phyloP scores from a whole-genome alignment of 805 yeast species.

The Saturnispora besseyi region DNA sequence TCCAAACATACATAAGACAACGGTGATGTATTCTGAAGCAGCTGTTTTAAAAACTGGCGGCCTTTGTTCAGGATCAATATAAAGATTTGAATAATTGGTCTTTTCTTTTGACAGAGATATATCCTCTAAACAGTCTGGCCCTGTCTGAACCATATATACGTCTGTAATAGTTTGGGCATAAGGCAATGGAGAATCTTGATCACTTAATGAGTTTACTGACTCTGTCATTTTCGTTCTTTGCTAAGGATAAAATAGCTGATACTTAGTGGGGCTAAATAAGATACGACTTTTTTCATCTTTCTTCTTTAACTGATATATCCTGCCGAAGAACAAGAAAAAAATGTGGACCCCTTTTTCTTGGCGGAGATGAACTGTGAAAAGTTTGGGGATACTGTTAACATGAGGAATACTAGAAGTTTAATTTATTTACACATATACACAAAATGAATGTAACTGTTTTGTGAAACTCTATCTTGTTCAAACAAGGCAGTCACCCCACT shows the following conservation, averaged over 20 bases:
- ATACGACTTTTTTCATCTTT: no score
- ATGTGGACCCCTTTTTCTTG: no score
- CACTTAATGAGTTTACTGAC: neutral
- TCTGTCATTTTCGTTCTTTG: neutral
- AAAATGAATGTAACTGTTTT: no score
- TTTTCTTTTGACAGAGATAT: conserved; percentile 5
- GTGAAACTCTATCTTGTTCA: no score
- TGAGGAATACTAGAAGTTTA: no score
- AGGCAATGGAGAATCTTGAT: neutral
- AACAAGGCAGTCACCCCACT: no score
- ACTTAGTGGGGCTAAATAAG: no score
- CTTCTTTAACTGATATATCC: neutral
- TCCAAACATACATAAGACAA: conserved; percentile 30
- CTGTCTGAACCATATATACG: neutral
- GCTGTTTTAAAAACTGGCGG: conserved; percentile 29
- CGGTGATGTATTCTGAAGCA: conserved; percentile 28
- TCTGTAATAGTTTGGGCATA: neutral
- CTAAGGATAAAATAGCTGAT: neutral
- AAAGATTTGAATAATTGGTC: conserved; percentile 3
- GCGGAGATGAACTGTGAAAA: no score
- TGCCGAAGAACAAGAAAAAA: no score
- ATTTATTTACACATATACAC: no score
- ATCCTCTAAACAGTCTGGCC: neutral
- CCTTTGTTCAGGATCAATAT: conserved; percentile 25
- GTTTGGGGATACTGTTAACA: no score